Base-by-base conservation (phyloP, 2,329 filamentous ascomycete species). In the Fusarium algeriense region DNA sequence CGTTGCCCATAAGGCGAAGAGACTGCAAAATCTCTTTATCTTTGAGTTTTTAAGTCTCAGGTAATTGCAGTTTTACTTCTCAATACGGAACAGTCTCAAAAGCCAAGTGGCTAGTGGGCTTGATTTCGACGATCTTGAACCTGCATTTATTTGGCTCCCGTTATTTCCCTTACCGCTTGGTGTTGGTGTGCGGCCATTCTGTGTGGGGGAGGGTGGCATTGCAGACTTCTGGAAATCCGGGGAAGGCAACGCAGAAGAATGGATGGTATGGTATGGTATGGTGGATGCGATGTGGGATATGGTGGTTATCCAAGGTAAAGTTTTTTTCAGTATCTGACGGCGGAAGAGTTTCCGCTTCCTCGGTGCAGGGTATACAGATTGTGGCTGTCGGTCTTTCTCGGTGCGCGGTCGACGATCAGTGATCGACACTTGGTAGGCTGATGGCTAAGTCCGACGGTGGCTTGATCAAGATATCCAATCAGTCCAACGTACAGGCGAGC, bases 141-240 rank as follows among this genome's bases (percentile, higher is more conserved):
- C 69, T 71, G 59, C 60, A 54, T 71, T 64, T 44, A 52, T 63
- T 60, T 71, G 69, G 69, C 68, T 71, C 64, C 63, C 59, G 69
- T 60, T 54, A 48, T 41, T 58, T 71, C 55, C 53, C 62, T 58
- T 72, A 59, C 65, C 53, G 54, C 64, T 69, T 55, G 52, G 55
- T 55, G 38, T 46, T 46, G 52, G 38, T 64, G 69, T 64, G 65
- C 68, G 64, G 55, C 57, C 60, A 11, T 71, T 64, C 38, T 41
- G 59, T 38, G 54, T 59, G 64, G 48, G 50, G 69, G 69, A 69
- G 69, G 69, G 69, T 71, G 69, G 50, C 69, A 72, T 69, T 72
- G 69, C 69, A 71, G 55, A 48, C 53, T 71, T 71, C 69, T 72
- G 69, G 69, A 71, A 71, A 72, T 69, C 69, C 44, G 69, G 69